Base-by-base conservation (phyloP, 495 filamentous ascomycete genomes). In the Penicillium goetzii region DNA sequence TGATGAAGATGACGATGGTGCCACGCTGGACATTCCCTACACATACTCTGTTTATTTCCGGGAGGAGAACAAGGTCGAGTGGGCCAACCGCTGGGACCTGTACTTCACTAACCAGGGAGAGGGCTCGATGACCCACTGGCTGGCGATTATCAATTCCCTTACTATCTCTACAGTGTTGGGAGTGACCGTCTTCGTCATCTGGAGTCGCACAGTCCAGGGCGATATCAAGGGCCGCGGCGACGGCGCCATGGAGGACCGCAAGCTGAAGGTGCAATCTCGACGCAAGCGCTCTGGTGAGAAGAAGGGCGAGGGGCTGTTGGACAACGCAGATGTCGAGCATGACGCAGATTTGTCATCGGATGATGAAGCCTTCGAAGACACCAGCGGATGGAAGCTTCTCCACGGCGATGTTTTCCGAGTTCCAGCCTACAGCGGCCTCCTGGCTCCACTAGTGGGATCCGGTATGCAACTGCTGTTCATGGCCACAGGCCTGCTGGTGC, bases 21-120 rank as follows among this genome's bases (percentile, higher is more conserved):
- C 87, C 25, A 92, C 82, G 1, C 74, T 97, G 63, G 88, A 85
- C 26, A 89, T 97, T 58, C 92, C 93, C 0, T 96, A 95, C 75
- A 91, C 91, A 3, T 97, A 97, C 74, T 94, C 92, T 26, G 90
- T 97, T 10, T 96, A 94, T 76, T 97, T 92, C 76, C 86, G 91
- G 55, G 92, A 97, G 73, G 92, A 97, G 57, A 83, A 87, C 21
- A 84, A 82, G 45, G 81, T 97, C 58, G 92, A 96, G 60, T 97
- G 93, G 93, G 81, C 82, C 50, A 90, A 88, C 62, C 86, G 93
- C 51, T 97, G 93, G 93, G 92, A 97, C 67, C 78, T 96, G 30
- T 97, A 97, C 69, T 97, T 97, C 75, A 91, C 90, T 57, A 93
- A 96, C 72, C 91, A 94, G 71, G 90, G 92, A 59, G 91, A 93